Percentiles rank a stretch among this genome's conserved stretches.
These are phyloP conservation scores for Aspergillus caelatus DNA, from an alignment of 2,329 filamentous ascomycete species.

Conservation along the genomic window DNA sequence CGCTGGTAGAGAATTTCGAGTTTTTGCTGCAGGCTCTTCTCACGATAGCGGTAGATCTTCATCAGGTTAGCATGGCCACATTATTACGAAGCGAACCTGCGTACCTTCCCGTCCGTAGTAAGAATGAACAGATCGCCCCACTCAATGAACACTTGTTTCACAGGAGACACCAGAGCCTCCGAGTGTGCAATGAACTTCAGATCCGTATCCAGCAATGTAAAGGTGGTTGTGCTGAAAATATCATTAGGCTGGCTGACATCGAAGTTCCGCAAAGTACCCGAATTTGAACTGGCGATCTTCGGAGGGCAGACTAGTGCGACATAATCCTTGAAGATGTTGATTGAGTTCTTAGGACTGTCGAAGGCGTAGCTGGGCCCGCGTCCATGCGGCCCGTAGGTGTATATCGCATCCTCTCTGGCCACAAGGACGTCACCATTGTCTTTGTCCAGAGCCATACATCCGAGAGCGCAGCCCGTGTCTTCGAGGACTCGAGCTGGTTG, in stretches of 20 bases:
- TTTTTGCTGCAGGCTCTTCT: slow-evolving; percentile 87
- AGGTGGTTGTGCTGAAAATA: slow-evolving; percentile 82
- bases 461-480: slow-evolving; percentile 86
- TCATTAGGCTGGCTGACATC: slow-evolving; percentile 73
- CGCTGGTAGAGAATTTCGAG: slow-evolving; percentile 92
- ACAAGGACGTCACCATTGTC: slow-evolving; percentile 83
- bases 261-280: slow-evolving; percentile 71
- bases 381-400: slow-evolving; percentile 85
- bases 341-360: slow-evolving; percentile 83
- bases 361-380: slow-evolving; percentile 87
- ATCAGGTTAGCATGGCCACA: slow-evolving; percentile 29
- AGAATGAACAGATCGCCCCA: slow-evolving; percentile 94
- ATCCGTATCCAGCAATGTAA: slow-evolving; percentile 89
- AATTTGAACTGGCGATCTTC: slow-evolving; percentile 56
- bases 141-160: slow-evolving; percentile 78
- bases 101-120: slow-evolving; percentile 86
- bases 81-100: slow-evolving; percentile 14
- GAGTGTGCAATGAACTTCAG: slow-evolving; percentile 87
- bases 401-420: slow-evolving; percentile 92
- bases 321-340: slow-evolving; percentile 81
- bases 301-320: slow-evolving; percentile 83
- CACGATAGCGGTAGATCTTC: slow-evolving; percentile 82
- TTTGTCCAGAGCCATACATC: slow-evolving; percentile 88
- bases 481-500: slow-evolving; percentile 86
- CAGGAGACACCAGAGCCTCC: slow-evolving; percentile 78